These are phyloP conservation scores for Sarcodon aspratus DNA, from an alignment of 768 basidiomycete genomes.

Conservation along the genomic window DNA sequence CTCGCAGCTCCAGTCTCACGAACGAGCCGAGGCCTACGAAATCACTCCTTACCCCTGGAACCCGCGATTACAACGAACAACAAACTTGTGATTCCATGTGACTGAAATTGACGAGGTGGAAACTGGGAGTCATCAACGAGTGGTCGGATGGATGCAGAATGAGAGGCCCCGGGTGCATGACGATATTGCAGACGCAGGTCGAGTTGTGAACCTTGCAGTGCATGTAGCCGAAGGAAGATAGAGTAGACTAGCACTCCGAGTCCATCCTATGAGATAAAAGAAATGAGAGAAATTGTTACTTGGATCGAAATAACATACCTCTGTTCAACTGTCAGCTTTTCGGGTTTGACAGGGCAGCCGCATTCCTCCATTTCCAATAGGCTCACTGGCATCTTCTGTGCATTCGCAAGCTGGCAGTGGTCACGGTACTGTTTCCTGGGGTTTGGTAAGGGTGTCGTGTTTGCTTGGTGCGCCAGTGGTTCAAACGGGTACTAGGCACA, in stretches of 20 bases:
- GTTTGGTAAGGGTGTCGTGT: no score
- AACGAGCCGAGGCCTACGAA: no score
- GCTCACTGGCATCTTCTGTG: no score
- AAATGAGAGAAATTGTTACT: background rate
- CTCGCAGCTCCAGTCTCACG: no score
- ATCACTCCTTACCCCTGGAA: no score
- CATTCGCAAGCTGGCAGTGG: no score
- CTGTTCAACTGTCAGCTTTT: constrained; percentile 10
- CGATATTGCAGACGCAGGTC: constrained; percentile 28
- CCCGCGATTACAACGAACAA: no score
- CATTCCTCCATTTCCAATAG: constrained; percentile 42
- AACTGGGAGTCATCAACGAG: constrained; percentile 19
- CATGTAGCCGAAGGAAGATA: constrained; percentile 29
- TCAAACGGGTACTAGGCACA: no score
- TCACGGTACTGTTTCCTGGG: no score
- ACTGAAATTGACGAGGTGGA: constrained; percentile 42
- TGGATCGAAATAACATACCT: constrained; percentile 5
- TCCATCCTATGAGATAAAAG: constrained; percentile 8
- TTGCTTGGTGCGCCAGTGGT: no score
- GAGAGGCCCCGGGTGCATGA: constrained; percentile 31
- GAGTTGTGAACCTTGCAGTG: constrained; percentile 30
- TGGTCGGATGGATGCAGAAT: constrained; percentile 18
- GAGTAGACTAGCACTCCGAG: no score
- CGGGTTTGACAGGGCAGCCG: constrained; percentile 21
- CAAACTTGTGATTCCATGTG: constrained; percentile 17